Evolutionary conservation across 2,329 filamentous ascomycete species (phyloP), one percentile per base, ranked within the genome.

Genomic region (Colletotrichum sp.): DNA sequence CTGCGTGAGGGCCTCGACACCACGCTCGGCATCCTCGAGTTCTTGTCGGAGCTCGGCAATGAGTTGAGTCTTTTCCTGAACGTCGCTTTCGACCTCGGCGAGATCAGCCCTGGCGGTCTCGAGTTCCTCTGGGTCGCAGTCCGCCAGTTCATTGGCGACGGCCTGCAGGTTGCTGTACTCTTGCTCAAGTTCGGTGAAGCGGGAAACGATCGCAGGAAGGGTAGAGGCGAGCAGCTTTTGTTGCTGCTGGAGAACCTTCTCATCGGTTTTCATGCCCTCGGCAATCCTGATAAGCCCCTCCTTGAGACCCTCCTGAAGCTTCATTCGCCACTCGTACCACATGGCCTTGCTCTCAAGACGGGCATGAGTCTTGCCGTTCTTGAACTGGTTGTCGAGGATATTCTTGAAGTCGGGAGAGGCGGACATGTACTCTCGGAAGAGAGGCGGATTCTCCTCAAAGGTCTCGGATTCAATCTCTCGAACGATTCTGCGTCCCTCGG

Each of bases 251-350:
- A 99, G 84, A 3, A 92, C 81, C 71, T 90, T 87, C 69, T 95
- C 92, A 79, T 99, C 97, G 2, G 87, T 87, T 63, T 92, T 90
- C 92, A 99, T 95, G 24, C 94, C 95, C 72, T 94, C 91, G 2
- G 92, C 89, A 73, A 96, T 97, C 77, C 91, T 92, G 71, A 94
- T 84, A 5, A 99, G 90, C 5, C 95, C 96, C 79, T 95, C 93
- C 82, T 94, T 96, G 49, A 99, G 89, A 21, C 95, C 94, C 78
- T 93, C 86, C 72, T 96, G 93, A 28, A 99, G 90, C 81, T 97
- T 96, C 89, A 95, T 96, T 55, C 97, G 94, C 97, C 97, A 99
- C 81, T 96, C 94, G 83, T 99, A 99, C 97, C 97, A 99, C 88
- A 97, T 96, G 73, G 95, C 95, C 83, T 98, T 98, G 86, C 96